Percentiles rank a stretch among this genome's conserved stretches.
Evolutionary conservation across 345 rosid species (phyloP).

Genomic region (rapeseed (Brassica napus)): Da-Ae NC_063443.1:18463501-18464000

Average conservation of each 20-base stretch:
- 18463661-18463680: conserved; percentile 73
- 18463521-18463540: conserved; percentile 66
- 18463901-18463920: not conserved
- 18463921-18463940: conserved; percentile 56
- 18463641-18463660: conserved; percentile 67
- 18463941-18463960: conserved; percentile 84
- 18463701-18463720: conserved; percentile 85
- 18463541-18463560: conserved; percentile 71
- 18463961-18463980: conserved; percentile 97
- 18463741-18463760: not conserved
- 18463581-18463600: too few species aligned
- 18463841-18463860: not conserved
- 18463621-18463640: too few species aligned
- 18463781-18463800: conserved; percentile 3
- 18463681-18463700: conserved; percentile 55
- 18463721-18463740: conserved; percentile 43
- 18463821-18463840: conserved; percentile 56
- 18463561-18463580: conserved; percentile 7
- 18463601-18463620: too few species aligned
- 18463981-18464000: conserved; percentile 7
- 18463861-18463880: not conserved
- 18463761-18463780: not conserved
- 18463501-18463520: conserved; percentile 56
- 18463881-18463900: not conserved
- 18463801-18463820: conserved; percentile 77